Conservation (phyloP, 768 basidiomycete species). For the Suillus cothurnatus region DNA sequence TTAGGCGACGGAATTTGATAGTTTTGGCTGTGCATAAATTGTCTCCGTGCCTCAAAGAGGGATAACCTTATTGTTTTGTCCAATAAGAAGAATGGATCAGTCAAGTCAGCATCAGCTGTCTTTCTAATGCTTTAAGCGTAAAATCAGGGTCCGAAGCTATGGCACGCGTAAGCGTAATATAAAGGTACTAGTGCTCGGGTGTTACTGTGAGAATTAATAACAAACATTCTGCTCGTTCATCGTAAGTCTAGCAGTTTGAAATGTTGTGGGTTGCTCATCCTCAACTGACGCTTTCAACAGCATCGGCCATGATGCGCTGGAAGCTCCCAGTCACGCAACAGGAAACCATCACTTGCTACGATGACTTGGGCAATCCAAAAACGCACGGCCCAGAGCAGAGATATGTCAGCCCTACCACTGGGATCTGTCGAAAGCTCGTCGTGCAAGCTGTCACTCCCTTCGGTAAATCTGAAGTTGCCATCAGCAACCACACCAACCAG, state of each 20-base stretch:
- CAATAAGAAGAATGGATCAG: neutral
- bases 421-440: constrained; percentile 15
- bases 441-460: constrained; percentile 17
- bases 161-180: neutral
- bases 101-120: neutral
- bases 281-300: neutral
- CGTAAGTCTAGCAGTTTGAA: neutral
- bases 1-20: neutral
- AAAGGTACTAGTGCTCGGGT: neutral
- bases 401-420: constrained; percentile 21
- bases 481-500: constrained; percentile 7
- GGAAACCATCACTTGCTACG: constrained; percentile 5
- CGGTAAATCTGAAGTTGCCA: neutral
- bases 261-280: neutral
- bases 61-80: neutral
- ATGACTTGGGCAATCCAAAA: constrained; percentile 1
- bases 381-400: constrained; percentile 17
- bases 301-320: neutral
- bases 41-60: neutral
- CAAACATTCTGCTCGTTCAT: neutral
- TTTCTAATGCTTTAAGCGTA: neutral
- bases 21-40: neutral
- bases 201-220: neutral
- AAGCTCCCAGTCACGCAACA: neutral
- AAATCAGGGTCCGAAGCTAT: neutral